Evolutionary conservation across 2,329 filamentous ascomycete species (phyloP), one percentile per base, ranked within the genome.

Genomic region (Hirsutella minnesotensis): DNA sequence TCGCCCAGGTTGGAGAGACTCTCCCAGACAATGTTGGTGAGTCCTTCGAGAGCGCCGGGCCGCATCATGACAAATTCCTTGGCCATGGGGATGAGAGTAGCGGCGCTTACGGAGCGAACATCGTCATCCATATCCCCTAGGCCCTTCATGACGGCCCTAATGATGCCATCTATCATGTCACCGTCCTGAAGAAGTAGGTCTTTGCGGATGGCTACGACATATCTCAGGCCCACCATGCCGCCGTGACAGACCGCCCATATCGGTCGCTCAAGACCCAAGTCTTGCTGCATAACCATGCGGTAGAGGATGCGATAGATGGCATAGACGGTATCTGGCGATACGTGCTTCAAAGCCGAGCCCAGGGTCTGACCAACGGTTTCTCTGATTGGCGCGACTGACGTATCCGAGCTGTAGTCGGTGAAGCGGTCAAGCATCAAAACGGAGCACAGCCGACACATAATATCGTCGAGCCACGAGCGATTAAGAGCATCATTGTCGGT

Each of bases 381-480:
- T 50, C 92, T 76, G 49, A 98, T 95, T 0, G 92, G 92, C 1
- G 92, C 92, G 34, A 98, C 88, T 1, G 94, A 94, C 42, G 87
- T 98, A 61, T 98, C 92, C 5, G 89, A 95, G 46, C 94, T 92
- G 65, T 95, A 98, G 58, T 98, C 92, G 44, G 89, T 94, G 57
- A 98, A 98, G 42, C 89, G 81, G 64, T 98, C 92, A 15, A 98
- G 79, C 81, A 98, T 95, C 54, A 98, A 82, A 41, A 98, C 89
- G 58, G 86, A 95, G 61, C 89, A 90, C 39, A 98, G 75, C 21
- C 92, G 84, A 55, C 89, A 95, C n/a, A 89, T 87, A 41, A 98
- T 72, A 56, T 98, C 90, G 56, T 96, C 86, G 18, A 98, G 75
- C 88, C 88, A 98, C 57, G 72, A 75, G 47, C 82, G 77, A 54